Evolutionary conservation across 1,139 yeast species (phyloP), one percentile per base, ranked within the genome.

Genomic region (Candida anutae): DNA sequence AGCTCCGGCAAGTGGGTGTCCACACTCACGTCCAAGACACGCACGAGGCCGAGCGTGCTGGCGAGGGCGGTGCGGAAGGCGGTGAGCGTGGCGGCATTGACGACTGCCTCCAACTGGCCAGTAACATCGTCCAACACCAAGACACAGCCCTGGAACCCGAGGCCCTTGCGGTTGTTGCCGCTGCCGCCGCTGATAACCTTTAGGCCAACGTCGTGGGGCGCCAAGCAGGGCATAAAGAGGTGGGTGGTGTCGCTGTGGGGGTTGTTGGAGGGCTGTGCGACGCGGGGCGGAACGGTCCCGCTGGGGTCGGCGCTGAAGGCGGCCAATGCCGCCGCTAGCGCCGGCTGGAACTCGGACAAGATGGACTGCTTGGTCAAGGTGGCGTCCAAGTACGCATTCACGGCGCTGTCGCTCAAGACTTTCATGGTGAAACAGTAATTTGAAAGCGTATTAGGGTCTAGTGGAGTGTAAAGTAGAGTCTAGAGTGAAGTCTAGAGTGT

Each of bases 41-140:
- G 62, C 9, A 52, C 51, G 34, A 76, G 46, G 0, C 74, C 72
- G 12, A 75, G 46, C 6, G 69, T 56, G 17, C 74, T 64, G 15
- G 77, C 74, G 35, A 78, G 53, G 0, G 84, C 84, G 1, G 87
- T 78, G 42, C 85, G 57, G 38, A 77, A 76, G 0, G 81, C 84
- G 1, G 87, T 78, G 21, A 77, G 48, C 0, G 74, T 62, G 27
- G 62, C 59, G 3, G 81, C 84, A 42, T 75, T 77, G 23, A 77
- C 45, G 3, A 77, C 52, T 1, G 81, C 83, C 14, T 50, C 31
- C 11, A 74, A 48, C 19, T 55, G 54, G 1, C 85, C 87, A 13
- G 68, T 64, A 5, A 45, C 37, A 30, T 69, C 68, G 37, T 73
- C 69, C 22, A 75, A 38, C 8, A 75, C 58, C 24, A 69, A 45